Conservation (phyloP, 805 yeast genomes). For the Peterozyma toletana region DNA sequence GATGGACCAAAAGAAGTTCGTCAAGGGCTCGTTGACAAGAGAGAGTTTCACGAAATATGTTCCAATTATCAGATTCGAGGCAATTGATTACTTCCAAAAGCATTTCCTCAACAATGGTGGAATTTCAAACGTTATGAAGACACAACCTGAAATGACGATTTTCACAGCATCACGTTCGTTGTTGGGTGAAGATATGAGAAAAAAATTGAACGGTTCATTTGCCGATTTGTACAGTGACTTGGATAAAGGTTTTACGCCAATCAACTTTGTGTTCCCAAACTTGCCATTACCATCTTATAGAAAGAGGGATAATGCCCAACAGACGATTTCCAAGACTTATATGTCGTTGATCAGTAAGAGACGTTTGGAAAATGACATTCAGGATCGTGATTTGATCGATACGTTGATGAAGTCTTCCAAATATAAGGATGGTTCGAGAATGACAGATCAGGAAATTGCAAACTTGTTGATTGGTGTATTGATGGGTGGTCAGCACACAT, state of each 20-base stretch:
- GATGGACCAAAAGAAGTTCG: slow-evolving; percentile 98
- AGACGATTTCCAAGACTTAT: slow-evolving; percentile 72
- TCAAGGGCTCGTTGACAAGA: slow-evolving; percentile 79
- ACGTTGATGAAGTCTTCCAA: slow-evolving; percentile 74
- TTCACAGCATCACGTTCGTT: slow-evolving; percentile 92
- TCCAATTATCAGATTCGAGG: slow-evolving; percentile 80
- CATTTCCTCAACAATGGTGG: slow-evolving; percentile 42
- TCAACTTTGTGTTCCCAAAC: slow-evolving; percentile 92
- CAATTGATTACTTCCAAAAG: slow-evolving; percentile 57
- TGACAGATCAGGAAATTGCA: slow-evolving; percentile 95
- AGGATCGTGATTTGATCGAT: slow-evolving; percentile 85
- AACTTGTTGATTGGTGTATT: slow-evolving; percentile 88
- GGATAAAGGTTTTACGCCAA: slow-evolving; percentile 94
- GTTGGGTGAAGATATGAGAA: slow-evolving; percentile 88
- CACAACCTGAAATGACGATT: slow-evolving; percentile 93
- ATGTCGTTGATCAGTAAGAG: slow-evolving; percentile 70
- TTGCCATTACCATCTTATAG: slow-evolving; percentile 77
- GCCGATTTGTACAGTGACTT: slow-evolving; percentile 84
- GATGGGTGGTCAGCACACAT: slow-evolving; percentile 99
- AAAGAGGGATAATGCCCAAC: slow-evolving; percentile 84
- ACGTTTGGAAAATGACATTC: slow-evolving; percentile 68
- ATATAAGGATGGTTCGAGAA: slow-evolving; percentile 87
- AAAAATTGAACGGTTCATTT: slow-evolving; percentile 70
- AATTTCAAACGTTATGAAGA: slow-evolving; percentile 58
- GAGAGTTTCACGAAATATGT: slow-evolving; percentile 82